These are phyloP conservation scores for Neonectria hederae DNA, from an alignment of 2,329 filamentous ascomycete genomes.

Conservation along the genomic window DNA sequence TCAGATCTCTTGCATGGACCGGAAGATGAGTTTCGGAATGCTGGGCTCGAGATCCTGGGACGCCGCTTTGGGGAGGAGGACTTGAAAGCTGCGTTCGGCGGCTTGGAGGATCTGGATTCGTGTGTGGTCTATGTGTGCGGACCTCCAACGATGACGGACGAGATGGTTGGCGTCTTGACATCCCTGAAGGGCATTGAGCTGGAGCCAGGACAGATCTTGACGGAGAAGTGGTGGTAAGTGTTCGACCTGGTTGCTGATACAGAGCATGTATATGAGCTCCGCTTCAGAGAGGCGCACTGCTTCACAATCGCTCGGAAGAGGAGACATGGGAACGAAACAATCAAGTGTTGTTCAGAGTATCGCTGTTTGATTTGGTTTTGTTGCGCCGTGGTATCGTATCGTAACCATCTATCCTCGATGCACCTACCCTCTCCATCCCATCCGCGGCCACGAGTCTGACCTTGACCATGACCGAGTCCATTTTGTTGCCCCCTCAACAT, in stretches of 20 bases:
- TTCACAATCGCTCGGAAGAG: neutral
- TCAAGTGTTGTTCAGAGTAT: constrained; percentile 18
- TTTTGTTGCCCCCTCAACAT: neutral
- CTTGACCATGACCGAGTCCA: neutral
- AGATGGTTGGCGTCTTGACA: constrained; percentile 62
- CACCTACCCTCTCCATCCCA: constrained; percentile 22
- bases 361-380: constrained; percentile 26
- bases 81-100: constrained; percentile 50
- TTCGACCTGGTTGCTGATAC: neutral
- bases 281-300: neutral
- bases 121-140: constrained; percentile 75
- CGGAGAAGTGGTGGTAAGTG: constrained; percentile 71
- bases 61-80: constrained; percentile 57
- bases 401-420: constrained; percentile 35
- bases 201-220: constrained; percentile 59
- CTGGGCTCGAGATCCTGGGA: constrained; percentile 34
- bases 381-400: constrained; percentile 43
- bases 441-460: constrained; percentile 9
- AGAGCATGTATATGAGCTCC: no score
- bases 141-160: constrained; percentile 74
- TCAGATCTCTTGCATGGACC: neutral
- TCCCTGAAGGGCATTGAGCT: constrained; percentile 49
- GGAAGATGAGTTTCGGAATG: neutral
- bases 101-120: constrained; percentile 43
- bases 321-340: neutral